Evolutionary conservation across 1,139 yeast genomes (phyloP).

Genomic region (Pichia sp.): DNA sequence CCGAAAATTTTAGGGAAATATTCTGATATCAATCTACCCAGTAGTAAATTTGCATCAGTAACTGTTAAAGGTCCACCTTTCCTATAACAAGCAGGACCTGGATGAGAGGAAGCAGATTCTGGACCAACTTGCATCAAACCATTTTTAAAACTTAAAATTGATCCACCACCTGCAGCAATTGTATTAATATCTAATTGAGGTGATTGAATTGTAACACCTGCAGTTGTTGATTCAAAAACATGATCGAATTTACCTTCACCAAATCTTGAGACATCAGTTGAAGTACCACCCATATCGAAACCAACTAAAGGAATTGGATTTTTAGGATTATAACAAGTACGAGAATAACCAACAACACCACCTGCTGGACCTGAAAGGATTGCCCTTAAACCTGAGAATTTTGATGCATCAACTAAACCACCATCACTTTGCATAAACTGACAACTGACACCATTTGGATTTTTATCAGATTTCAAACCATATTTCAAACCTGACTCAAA

Average conservation of each 20-base stretch:
- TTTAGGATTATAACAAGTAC: constrained; percentile 40
- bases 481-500: constrained; percentile 56
- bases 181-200: constrained; percentile 54
- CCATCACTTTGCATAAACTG: constrained; percentile 59
- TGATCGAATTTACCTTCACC: constrained; percentile 43
- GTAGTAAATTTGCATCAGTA: constrained; percentile 49
- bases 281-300: constrained; percentile 59
- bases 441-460: constrained; percentile 27
- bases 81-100: constrained; percentile 55
- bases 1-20: constrained; percentile 53
- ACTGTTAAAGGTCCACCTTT: constrained; percentile 54
- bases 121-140: constrained; percentile 55
- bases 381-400: constrained; percentile 47
- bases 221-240: constrained; percentile 49
- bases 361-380: constrained; percentile 59
- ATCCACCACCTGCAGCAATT: constrained; percentile 59
- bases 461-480: constrained; percentile 32
- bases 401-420: constrained; percentile 41
- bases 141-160: constrained; percentile 44
- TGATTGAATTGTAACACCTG: constrained; percentile 49
- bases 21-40: constrained; percentile 50
- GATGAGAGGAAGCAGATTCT: constrained; percentile 54
- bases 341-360: constrained; percentile 52
- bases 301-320: constrained; percentile 43
- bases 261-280: constrained; percentile 49